Conservation (phyloP, 129 eudicot genomes). For the Artemisia argyi region DNA sequence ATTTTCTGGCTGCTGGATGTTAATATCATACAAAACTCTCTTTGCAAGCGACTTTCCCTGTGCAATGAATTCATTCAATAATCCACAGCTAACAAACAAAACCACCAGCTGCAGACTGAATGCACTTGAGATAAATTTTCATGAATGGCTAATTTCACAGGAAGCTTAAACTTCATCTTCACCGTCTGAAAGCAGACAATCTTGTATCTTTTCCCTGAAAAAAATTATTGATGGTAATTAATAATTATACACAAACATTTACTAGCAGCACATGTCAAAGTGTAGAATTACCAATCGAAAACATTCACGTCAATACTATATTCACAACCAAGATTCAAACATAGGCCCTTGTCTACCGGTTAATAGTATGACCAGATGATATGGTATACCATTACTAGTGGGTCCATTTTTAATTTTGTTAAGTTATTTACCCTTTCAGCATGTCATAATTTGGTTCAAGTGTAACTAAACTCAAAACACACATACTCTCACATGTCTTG, state of each 20-base stretch:
- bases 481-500: no score
- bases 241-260: slow-evolving; percentile 13
- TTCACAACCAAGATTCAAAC: not conserved
- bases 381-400: not conserved
- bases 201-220: slow-evolving; percentile 89
- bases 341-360: not conserved
- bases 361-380: not conserved
- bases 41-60: no score
- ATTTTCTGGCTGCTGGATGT: no score
- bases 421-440: not conserved
- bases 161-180: slow-evolving; percentile 63
- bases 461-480: no score
- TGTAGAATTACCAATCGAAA: not conserved
- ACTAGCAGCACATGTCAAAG: not conserved
- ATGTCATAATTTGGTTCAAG: not conserved
- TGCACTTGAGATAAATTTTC: not conserved
- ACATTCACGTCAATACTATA: not conserved
- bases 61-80: no score
- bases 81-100: no score
- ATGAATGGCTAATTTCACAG: not conserved
- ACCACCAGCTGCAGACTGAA: no score
- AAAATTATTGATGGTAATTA: not conserved
- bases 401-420: no score
- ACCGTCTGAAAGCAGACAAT: slow-evolving; percentile 65
- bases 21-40: no score